Evolutionary conservation across 2,329 filamentous ascomycete species (phyloP), one percentile per base, ranked within the genome.

Genomic region (Arthrobotrys megalospora): DNA sequence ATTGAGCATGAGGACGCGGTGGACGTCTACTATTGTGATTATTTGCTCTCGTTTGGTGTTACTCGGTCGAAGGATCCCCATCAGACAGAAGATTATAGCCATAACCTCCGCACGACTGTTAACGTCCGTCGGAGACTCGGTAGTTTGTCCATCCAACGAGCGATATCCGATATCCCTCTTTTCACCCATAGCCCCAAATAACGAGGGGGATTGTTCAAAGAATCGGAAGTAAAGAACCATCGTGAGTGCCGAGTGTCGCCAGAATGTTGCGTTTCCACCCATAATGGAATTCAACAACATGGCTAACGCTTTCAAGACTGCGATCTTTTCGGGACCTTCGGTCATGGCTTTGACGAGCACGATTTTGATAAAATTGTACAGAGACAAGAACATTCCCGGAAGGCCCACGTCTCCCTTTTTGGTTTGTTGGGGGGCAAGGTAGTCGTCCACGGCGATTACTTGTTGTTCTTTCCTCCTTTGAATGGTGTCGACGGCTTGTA

Each of bases 281-380:
- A 78, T n/a, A 7, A 78, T 60, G 0, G 75, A 45, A 36, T 78
- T 78, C 11, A 70, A 36, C 1, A 67, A 24, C 67, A 68, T 78
- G 8, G 67, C 75, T n/a, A 78, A 19, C 6, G 75, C 60, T 19
- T 78, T 78, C 21, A 78, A 58, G 19, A 72, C 60, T 6, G 48
- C 45, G 2, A 32, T 48, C 16, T 72, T 67, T n/a, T 78, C 75
- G 1, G 75, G 75, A 1, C 75, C 75, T 24, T 78, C 75, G 0
- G 67, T 32, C 38, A 72, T 43, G 1, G 41, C 75, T 45, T 78
- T 78, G 11, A 52, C 50, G 1, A 78, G 34, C 12, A 72, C 53
- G 3, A 67, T 78, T 58, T 78, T 78, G 12, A 71, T 50, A 24
- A 78, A 78, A 19, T 68, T 72, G 52, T 72, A 78, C 0, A 67